Base-by-base conservation (phyloP, 1,139 yeast species). In the Blastobotrys petasosporus region DNA sequence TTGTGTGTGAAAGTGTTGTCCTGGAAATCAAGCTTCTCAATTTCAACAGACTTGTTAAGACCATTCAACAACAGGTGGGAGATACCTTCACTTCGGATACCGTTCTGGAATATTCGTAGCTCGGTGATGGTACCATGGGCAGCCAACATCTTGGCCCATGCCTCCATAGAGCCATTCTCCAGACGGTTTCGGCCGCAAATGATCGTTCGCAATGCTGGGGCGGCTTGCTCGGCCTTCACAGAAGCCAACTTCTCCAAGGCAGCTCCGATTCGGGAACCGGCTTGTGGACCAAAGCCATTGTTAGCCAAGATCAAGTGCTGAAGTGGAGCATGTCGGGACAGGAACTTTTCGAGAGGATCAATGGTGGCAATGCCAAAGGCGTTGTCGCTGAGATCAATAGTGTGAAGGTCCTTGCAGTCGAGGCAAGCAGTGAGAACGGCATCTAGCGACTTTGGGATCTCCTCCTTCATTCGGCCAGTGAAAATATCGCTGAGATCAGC, bases 251-350 rank as follows among this genome's bases (percentile, higher is more conserved):
- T 75, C 67, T 74, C 86, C 49, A 92, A 75, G 4, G 95, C 86
- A 54, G 79, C 79, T 50, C 97, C 98, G 54, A 92, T 85, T 65
- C 95, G 77, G 45, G 94, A 83, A 57, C 98, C 98, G 0, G 97
- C 95, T 65, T 84, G 85, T 29, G 98, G 98, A 17, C 98, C 98
- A 80, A 92, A 82, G 46, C 98, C 98, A 64, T 94, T 92, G 68
- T 92, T 92, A 41, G 96, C 84, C 54, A 94, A 73, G 53, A 86
- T 81, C 64, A 94, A 76, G 62, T 92, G 96, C 65, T 85, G 83
- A 49, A 92, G 69, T 23, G 95, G 80, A 13, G 79, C 74, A 40
- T 94, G 95, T 57, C 80, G 75, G 12, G 85, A 70, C 53, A 94
- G 72, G 59, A 83, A 90, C 32, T 71, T 74, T 61, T 90, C 96